Percentiles rank a stretch among this genome's conserved stretches.
Conservation (phyloP, 495 filamentous ascomycete genomes). For the Xylaria scruposa region DNA sequence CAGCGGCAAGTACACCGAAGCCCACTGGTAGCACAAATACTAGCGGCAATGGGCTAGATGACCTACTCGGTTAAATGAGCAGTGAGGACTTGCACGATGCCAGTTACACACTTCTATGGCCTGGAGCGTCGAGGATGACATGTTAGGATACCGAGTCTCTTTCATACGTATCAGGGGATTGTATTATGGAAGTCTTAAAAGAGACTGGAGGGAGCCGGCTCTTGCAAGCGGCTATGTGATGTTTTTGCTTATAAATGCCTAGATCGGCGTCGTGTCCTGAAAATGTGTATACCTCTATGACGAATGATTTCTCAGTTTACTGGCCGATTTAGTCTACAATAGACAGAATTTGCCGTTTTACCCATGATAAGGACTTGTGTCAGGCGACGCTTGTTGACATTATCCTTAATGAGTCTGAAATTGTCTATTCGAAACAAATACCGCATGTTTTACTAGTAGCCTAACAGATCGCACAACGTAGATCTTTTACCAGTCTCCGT, state of each 20-base stretch:
- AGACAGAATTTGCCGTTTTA: constrained; percentile 10
- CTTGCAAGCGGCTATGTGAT: constrained; percentile 18
- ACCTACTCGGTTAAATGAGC: constrained; percentile 50
- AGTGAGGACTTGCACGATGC: background rate
- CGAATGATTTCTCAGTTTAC: constrained; percentile 6
- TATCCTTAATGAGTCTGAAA: background rate
- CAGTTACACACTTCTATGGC: background rate
- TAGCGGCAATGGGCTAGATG: constrained; percentile 48
- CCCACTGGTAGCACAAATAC: constrained; percentile 37
- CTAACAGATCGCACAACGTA: background rate
- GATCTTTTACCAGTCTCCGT: constrained; percentile 5
- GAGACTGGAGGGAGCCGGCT: constrained; percentile 18
- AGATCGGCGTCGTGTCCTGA: constrained; percentile 35
- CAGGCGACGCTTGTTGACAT: background rate
- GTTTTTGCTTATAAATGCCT: constrained; percentile 29
- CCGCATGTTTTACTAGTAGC: background rate
- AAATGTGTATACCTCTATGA: constrained; percentile 25
- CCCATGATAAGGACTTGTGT: background rate
- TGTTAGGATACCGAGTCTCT: constrained; percentile 9
- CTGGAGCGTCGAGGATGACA: background rate
- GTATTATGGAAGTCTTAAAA: background rate
- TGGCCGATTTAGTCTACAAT: constrained; percentile 21
- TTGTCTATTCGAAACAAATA: background rate
- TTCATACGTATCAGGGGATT: background rate
- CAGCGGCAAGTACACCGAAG: constrained; percentile 50